Evolutionary conservation across 495 filamentous ascomycete genomes (phyloP).

Genomic region (Lasiosphaeria ovina): DNA sequence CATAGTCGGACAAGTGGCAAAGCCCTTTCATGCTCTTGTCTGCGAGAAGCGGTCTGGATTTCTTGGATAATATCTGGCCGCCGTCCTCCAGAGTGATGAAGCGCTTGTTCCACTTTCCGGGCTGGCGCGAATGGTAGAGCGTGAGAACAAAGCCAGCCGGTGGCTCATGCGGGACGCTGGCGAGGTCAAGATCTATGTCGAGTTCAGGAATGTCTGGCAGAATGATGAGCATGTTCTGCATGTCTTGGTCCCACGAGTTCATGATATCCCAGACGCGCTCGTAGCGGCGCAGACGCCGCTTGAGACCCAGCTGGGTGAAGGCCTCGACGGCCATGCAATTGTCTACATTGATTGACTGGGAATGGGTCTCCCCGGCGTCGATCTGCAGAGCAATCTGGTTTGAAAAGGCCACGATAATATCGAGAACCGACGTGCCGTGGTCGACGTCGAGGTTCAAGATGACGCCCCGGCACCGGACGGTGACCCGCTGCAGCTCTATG

Average conservation of each 20-base stretch:
- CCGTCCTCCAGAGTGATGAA: slow-evolving; percentile 69
- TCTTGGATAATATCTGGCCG: slow-evolving; percentile 79
- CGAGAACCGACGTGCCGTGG: slow-evolving; percentile 68
- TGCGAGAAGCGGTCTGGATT: slow-evolving; percentile 45
- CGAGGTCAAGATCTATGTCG: slow-evolving; percentile 44
- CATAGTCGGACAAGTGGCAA: slow-evolving; percentile 91
- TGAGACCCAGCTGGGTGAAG: slow-evolving; percentile 72
- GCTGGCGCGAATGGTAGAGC: slow-evolving; percentile 76
- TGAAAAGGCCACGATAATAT: slow-evolving; percentile 62
- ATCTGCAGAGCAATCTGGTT: slow-evolving; percentile 26
- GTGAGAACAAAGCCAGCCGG: slow-evolving; percentile 58
- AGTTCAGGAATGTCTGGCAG: slow-evolving; percentile 32
- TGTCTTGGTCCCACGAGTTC: slow-evolving; percentile 86
- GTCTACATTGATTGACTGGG: slow-evolving; percentile 56
- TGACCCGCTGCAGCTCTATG: slow-evolving; percentile 47
- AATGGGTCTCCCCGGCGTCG: slow-evolving; percentile 30
- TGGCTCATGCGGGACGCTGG: slow-evolving; percentile 56
- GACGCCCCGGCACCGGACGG: slow-evolving; percentile 63
- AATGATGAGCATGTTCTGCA: slow-evolving; percentile 66
- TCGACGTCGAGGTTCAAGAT: slow-evolving; percentile 65
- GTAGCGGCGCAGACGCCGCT: slow-evolving; percentile 80
- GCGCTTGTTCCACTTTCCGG: slow-evolving; percentile 83
- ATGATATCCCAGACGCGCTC: slow-evolving; percentile 84
- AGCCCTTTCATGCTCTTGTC: slow-evolving; percentile 65
- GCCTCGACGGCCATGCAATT: slow-evolving; percentile 71